Conservation (phyloP, 139 green algal species). For the Chlorella sp. region DNA sequence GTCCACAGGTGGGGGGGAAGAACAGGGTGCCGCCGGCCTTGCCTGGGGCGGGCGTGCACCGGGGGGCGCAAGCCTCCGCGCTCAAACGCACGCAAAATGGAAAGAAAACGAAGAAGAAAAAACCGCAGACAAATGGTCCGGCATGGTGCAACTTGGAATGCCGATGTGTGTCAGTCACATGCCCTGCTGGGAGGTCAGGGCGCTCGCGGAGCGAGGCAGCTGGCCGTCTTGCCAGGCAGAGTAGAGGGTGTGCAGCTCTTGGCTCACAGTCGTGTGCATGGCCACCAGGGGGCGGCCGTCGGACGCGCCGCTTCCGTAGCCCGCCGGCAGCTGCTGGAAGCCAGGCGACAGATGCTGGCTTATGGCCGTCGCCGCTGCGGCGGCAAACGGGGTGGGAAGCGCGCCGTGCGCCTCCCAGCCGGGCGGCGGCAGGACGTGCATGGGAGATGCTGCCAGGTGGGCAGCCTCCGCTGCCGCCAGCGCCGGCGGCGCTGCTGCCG, state of each 20-base stretch:
- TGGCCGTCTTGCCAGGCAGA: background rate
- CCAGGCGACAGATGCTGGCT: background rate
- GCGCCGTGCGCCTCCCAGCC: background rate
- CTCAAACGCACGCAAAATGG: no score
- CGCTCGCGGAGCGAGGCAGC: background rate
- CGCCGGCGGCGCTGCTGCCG: background rate
- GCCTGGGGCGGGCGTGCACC: no score
- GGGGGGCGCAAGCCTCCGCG: no score
- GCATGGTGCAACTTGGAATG: no score
- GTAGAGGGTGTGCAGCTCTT: background rate
- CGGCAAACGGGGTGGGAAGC: background rate
- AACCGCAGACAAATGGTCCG: no score
- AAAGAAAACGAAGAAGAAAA: no score
- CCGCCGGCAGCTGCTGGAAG: background rate
- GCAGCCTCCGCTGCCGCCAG: background rate
- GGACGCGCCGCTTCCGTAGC: background rate
- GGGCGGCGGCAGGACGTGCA: background rate
- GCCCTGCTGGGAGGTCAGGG: background rate
- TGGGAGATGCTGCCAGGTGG: background rate
- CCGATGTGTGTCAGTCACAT: background rate
- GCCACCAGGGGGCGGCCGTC: no score
- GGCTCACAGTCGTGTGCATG: background rate
- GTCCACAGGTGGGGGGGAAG: no score
- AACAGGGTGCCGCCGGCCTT: no score
- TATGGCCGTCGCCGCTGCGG: background rate